These are phyloP conservation scores for Aspergillus bertholletiae DNA, from an alignment of 495 filamentous ascomycete species.

Conservation along the genomic window DNA sequence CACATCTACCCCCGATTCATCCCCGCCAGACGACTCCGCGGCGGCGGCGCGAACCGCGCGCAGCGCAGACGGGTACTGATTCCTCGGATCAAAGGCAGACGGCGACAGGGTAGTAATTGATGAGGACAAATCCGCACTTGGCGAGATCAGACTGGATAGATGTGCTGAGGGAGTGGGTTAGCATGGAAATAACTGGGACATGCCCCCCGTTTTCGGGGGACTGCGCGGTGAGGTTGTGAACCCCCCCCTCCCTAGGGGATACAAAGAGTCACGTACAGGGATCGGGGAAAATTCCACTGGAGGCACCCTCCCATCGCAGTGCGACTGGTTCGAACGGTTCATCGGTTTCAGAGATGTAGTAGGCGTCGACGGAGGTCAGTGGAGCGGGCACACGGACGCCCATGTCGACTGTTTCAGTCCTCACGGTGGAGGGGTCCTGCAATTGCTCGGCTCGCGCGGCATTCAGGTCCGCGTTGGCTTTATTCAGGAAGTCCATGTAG, in stretches of 20 bases:
- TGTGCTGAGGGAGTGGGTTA: constrained; percentile 21
- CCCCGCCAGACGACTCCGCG: constrained; percentile 16
- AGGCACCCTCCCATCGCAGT: constrained; percentile 56
- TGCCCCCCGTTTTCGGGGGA: no score
- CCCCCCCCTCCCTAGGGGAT: no score
- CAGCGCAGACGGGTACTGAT: constrained; percentile 30
- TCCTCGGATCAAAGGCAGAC: constrained; percentile 39
- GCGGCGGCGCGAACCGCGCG: constrained; percentile 34
- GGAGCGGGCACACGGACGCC: constrained; percentile 49
- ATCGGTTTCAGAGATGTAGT: constrained; percentile 77
- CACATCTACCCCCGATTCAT: constrained; percentile 56
- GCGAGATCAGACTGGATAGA: constrained; percentile 38
- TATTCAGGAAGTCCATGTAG: constrained; percentile 78
- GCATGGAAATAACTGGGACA: no score
- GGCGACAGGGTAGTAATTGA: constrained; percentile 33
- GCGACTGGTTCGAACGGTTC: constrained; percentile 77
- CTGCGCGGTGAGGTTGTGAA: no score
- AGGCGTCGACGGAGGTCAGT: constrained; percentile 55
- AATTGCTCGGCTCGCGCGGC: constrained; percentile 28
- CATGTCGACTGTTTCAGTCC: constrained; percentile 49
- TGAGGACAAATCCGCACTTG: constrained; percentile 24
- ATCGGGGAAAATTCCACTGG: constrained; percentile 53
- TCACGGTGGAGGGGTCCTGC: constrained; percentile 32
- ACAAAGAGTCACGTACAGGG: constrained; percentile 45
- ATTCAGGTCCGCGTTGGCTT: constrained; percentile 70